phyloP scores from a whole-genome alignment of 2,329 filamentous ascomycete species.

The Arthrobotrys megalospora region DNA sequence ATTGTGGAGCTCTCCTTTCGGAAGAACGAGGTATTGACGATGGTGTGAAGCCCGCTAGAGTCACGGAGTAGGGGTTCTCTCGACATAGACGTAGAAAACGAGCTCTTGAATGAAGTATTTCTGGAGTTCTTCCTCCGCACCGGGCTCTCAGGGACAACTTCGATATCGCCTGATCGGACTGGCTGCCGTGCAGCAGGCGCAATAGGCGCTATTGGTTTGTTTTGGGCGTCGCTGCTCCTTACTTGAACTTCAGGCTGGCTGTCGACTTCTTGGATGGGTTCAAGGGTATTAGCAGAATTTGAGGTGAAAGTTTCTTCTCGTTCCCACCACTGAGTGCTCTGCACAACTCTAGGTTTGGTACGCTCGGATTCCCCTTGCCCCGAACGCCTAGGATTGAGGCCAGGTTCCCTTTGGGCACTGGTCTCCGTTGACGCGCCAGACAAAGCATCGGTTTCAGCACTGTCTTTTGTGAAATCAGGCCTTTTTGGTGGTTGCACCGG shows the following conservation, averaged over 20 bases:
- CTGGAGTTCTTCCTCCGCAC: not conserved
- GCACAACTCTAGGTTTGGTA: constrained; percentile 27
- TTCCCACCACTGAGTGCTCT: constrained; percentile 58
- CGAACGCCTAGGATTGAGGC: too few relatives aligned
- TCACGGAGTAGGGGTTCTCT: constrained; percentile 51
- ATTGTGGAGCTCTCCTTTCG: constrained; percentile 45
- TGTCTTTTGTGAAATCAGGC: constrained; percentile 26
- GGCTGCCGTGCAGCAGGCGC: not conserved
- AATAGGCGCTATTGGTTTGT: not conserved
- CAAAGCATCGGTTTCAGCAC: not conserved
- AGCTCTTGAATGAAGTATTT: not conserved
- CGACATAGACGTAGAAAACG: not conserved
- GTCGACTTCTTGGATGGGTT: constrained; percentile 49
- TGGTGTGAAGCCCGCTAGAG: constrained; percentile 38
- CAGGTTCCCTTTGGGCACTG: not conserved
- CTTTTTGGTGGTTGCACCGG: constrained; percentile 1
- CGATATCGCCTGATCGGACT: constrained; percentile 4
- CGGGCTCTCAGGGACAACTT: constrained; percentile 43
- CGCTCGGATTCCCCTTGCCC: not conserved
- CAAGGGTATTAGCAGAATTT: constrained; percentile 20
- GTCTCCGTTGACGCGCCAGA: not conserved
- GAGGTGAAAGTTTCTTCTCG: constrained; percentile 40
- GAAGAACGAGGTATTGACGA: constrained; percentile 46
- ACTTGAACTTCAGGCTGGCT: constrained; percentile 54
- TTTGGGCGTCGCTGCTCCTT: constrained; percentile 31